Base-by-base conservation (phyloP, 2,329 filamentous ascomycete species). In the Pseudogymnoascus destructans region DNA sequence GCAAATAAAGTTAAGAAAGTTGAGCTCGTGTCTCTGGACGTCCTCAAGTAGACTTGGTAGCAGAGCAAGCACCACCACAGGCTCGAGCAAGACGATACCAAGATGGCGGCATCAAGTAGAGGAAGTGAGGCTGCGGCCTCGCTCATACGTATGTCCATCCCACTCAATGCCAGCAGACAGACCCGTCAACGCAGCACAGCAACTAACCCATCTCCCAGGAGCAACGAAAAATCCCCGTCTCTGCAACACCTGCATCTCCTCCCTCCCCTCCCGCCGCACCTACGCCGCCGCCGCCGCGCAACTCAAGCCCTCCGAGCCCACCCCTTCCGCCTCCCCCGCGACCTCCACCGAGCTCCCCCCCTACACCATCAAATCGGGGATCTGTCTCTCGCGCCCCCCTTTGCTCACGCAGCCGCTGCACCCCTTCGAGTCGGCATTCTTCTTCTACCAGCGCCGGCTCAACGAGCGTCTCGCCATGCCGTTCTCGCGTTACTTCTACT, bases 361-460 rank as follows among this genome's bases (percentile, higher is more conserved):
- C 61, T 71, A 78, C 73, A 71, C 69, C 63, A 71, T 79, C 68
- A 74, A 78, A 64, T 78, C 84, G 59, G 87, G 89, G 63, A 78
- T 96, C 60, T 82, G 97, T 65, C 82, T 98, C 63, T 93, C 90
- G 49, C 89, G 93, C 25, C 82, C 93, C 54, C 93, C 93, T 5
- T 77, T 95, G 60, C 78, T 98, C 67, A 97, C 93, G 23, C 86
- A 87, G 64, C 78, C 86, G 61, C 84, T 92, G 58, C 87, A 87
- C 32, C 79, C 88, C 10, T 97, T 98, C 73, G 93, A 98, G 73
- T 87, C 89, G 69, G 79, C 92, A 63, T 97, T 86, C 74, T 95
- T 86, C 77, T 90, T 98, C 71, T 98, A 98, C 75, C 93, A 98
- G 75, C 92, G 92, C 67, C 89, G 93, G 11, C 79, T 98, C 61